Conservation (phyloP, 1,284 basidiomycete genomes). For the Gymnopus androsaceus region DNA sequence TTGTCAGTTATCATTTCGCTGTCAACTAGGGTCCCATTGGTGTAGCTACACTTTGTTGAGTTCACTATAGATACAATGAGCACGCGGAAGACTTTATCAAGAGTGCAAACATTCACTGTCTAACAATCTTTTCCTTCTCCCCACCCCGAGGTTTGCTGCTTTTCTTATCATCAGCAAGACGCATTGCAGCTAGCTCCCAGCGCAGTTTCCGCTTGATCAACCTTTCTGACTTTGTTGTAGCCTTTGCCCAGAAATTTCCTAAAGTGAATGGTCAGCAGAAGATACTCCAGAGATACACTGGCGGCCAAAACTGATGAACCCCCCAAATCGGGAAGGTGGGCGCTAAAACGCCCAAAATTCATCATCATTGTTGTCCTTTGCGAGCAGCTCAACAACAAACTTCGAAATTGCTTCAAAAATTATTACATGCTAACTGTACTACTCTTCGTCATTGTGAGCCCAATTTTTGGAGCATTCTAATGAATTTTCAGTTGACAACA, state of each 20-base stretch:
- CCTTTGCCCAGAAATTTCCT: slow-evolving; percentile 85
- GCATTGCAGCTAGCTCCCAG: slow-evolving; percentile 83
- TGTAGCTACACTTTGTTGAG: slow-evolving; percentile 96
- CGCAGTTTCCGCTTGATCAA: slow-evolving; percentile 96
- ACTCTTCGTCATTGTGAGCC: too few species aligned
- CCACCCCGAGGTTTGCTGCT: slow-evolving; percentile 51
- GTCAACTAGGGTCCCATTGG: slow-evolving; percentile 96
- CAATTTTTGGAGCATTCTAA: too few species aligned
- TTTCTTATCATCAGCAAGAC: slow-evolving; percentile 70
- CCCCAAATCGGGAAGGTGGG: too few species aligned
- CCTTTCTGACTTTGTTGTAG: slow-evolving; percentile 95
- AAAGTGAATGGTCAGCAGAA: not conserved
- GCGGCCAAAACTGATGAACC: too few species aligned
- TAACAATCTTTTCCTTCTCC: slow-evolving; percentile 80
- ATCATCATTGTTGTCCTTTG: too few species aligned
- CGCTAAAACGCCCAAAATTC: too few species aligned
- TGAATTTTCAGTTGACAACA: too few species aligned
- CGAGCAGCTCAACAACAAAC: too few species aligned
- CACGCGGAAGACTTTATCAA: not conserved
- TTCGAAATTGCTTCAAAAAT: too few species aligned
- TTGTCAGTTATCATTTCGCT: slow-evolving; percentile 88
- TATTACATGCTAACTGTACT: too few species aligned
- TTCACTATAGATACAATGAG: slow-evolving; percentile 55
- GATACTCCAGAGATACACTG: slow-evolving; percentile 2
- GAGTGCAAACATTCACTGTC: slow-evolving; percentile 46